These are phyloP conservation scores for Rhizopogon parksii DNA, from an alignment of 1,284 basidiomycete genomes.

Conservation along the genomic window DNA sequence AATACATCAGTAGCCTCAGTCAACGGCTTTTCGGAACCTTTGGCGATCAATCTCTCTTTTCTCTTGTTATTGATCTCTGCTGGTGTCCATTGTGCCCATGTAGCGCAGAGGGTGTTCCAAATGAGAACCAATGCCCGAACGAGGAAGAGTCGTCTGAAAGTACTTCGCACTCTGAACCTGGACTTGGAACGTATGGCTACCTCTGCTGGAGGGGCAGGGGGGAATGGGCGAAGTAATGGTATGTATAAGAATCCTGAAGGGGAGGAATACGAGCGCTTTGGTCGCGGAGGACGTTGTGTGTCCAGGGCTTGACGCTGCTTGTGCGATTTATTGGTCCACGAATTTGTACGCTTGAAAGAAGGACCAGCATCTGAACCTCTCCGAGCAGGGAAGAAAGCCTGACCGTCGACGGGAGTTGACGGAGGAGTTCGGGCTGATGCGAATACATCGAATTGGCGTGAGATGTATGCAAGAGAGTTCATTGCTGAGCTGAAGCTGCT, in stretches of 20 bases:
- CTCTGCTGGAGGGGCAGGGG: conserved; percentile 25
- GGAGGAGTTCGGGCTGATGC: conserved; percentile 44
- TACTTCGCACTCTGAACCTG: conserved; percentile 24
- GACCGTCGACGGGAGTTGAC: conserved; percentile 39
- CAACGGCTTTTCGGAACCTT: conserved; percentile 27
- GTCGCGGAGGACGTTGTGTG: conserved; percentile 26
- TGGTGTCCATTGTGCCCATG: conserved; percentile 37
- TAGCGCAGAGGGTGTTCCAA: conserved; percentile 46
- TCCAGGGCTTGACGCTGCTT: conserved; percentile 33
- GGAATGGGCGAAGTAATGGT: conserved; percentile 15
- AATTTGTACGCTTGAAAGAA: conserved; percentile 40
- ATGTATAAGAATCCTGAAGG: conserved; percentile 30
- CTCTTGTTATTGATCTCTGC: conserved; percentile 20
- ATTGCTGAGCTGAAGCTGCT: conserved; percentile 28
- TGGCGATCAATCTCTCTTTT: conserved; percentile 9
- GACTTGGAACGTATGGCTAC: conserved; percentile 22
- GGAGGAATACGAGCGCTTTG: conserved; percentile 36
- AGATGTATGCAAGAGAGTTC: conserved; percentile 66
- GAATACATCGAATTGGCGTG: conserved; percentile 62
- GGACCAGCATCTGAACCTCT: conserved; percentile 28
- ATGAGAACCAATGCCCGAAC: conserved; percentile 44
- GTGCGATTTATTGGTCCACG: conserved; percentile 55
- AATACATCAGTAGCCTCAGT: conserved; percentile 24
- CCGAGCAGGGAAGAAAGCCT: conserved; percentile 16
- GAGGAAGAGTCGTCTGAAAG: conserved; percentile 44